Percentiles rank a stretch among this genome's conserved stretches.
Evolutionary conservation across 257 asterid species (phyloP).

Genomic region (Solanum peruvianum): DNA sequence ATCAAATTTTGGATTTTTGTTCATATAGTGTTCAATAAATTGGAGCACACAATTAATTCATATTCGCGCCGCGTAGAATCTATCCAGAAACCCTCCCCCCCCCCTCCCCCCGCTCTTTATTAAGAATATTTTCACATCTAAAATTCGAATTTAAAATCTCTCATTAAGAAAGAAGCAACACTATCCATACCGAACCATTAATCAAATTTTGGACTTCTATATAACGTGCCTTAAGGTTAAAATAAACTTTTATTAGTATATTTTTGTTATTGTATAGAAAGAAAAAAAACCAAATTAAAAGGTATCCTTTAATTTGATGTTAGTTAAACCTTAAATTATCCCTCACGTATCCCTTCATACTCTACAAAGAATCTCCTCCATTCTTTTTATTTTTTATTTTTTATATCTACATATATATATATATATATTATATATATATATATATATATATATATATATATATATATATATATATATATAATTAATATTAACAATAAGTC

Average conservation of each 20-base stretch:
- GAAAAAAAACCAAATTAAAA: constrained; percentile 6
- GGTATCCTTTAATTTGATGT: background rate
- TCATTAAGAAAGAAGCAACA: background rate
- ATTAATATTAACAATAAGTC: too few species aligned
- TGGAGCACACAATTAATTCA: background rate
- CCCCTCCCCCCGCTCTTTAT: too few species aligned
- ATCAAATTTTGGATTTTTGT: background rate
- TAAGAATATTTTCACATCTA: background rate
- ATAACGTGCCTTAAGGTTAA: constrained; percentile 34
- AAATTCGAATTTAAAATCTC: too few species aligned
- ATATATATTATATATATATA: too few species aligned
- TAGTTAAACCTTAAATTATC: constrained; percentile 24
- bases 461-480: too few species aligned
- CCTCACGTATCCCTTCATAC: constrained; percentile 64
- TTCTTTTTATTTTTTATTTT: too few species aligned
- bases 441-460: too few species aligned
- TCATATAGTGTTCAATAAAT: background rate
- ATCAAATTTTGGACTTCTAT: background rate
- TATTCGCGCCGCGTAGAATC: too few species aligned
- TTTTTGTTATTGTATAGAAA: background rate
- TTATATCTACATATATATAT: too few species aligned
- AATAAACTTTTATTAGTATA: constrained; percentile 3
- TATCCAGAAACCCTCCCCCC: rapidly evolving
- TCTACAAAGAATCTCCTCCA: constrained; percentile 42
- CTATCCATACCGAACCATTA: background rate